Conservation (phyloP, 495 filamentous ascomycete species). For the Articulospora tetracladia region DNA sequence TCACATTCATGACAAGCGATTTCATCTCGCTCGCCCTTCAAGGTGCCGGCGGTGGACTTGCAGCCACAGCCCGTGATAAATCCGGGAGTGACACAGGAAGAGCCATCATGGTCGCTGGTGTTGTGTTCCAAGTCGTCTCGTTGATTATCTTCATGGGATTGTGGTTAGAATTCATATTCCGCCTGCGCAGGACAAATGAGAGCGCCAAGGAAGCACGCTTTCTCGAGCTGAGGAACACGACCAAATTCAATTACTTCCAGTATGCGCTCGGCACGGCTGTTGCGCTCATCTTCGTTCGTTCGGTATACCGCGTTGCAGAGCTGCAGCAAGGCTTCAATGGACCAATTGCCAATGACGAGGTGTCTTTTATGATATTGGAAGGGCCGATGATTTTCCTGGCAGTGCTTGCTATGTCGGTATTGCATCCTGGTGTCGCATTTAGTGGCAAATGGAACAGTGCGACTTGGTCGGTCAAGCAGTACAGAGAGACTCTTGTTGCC, state of each 20-base stretch:
- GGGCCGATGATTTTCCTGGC: slow-evolving; percentile 51
- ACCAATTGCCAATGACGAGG: slow-evolving; percentile 43
- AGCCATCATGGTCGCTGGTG: slow-evolving; percentile 8
- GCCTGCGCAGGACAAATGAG: slow-evolving; percentile 1
- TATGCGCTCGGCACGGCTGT: slow-evolving; percentile 16
- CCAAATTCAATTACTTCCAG: slow-evolving; percentile 4
- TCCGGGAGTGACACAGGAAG: slow-evolving; percentile 3
- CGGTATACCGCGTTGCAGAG: slow-evolving; percentile 31
- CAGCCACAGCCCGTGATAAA: slow-evolving; percentile 5
- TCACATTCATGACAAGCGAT: slow-evolving; percentile 45
- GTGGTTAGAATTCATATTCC: slow-evolving; percentile 2
- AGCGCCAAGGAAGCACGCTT: slow-evolving; percentile 2
- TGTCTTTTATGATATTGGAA: slow-evolving; percentile 53
- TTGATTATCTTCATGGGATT: slow-evolving; percentile 20
- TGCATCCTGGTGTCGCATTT: slow-evolving; percentile 33
- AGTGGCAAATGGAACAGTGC: slow-evolving; percentile 20
- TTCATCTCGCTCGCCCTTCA: slow-evolving; percentile 55
- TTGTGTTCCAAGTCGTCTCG: slow-evolving; percentile 8
- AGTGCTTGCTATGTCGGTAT: slow-evolving; percentile 35
- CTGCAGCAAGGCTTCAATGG: slow-evolving; percentile 31
- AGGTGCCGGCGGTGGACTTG: slow-evolving; percentile 53
- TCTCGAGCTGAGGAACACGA: slow-evolving; percentile 3
- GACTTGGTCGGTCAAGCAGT: slow-evolving; percentile 22
- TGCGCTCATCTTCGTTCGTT: slow-evolving; percentile 32
- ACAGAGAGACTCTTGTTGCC: slow-evolving; percentile 4